Base-by-base conservation (phyloP, 371 early-diverging fungal genomes). In the Apophysomyces trapeziformis region DNA sequence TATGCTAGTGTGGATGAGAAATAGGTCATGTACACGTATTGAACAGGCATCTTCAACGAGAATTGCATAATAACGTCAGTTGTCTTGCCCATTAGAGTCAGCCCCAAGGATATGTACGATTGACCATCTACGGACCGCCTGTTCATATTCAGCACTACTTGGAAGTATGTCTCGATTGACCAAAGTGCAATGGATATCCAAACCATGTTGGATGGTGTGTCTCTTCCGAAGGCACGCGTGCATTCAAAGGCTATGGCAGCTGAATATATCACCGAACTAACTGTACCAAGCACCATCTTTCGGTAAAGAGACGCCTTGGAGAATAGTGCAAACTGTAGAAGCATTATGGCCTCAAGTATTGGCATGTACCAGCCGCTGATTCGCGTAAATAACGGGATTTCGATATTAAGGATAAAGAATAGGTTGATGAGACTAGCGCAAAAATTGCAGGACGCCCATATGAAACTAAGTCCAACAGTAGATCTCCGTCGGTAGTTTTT, bases 321-420 rank as follows among this genome's bases (percentile, higher is more conserved):
- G 54, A 18, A 50, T 21, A 50, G 54, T 5, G 54, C 54, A 50
- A 50, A 50, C 21, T 50, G 54, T 21, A 50, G 9, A 26, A 50
- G 54, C 21, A 50, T 50, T 1, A 16, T 21, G 8, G 54, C 54
- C 6, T 50, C 54, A 4, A 50, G 32, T 21, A 50, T 21, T 5
- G 54, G 54, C 54, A 50, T 50, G 2, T 50, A 50, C 54, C 54
- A 50, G 32, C 54, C 54, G 54, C 54, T 50, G 4, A 50, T 50
- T 8, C 35, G 54, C 9, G 54, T 50, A 21, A 50, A 50, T 11
- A 50, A 50, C 16, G 54, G 54, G 0, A 50, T 35, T 8, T 50
- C 35, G 32, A 50, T 50, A 26, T 50, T 6, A n/a, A 50, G 21
- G 54, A 50, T 21, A 5, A 50, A 50, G 21, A 50, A 50, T 1